Base-by-base conservation (phyloP, 768 basidiomycete genomes). In the Aureoboletus auriporus region DNA sequence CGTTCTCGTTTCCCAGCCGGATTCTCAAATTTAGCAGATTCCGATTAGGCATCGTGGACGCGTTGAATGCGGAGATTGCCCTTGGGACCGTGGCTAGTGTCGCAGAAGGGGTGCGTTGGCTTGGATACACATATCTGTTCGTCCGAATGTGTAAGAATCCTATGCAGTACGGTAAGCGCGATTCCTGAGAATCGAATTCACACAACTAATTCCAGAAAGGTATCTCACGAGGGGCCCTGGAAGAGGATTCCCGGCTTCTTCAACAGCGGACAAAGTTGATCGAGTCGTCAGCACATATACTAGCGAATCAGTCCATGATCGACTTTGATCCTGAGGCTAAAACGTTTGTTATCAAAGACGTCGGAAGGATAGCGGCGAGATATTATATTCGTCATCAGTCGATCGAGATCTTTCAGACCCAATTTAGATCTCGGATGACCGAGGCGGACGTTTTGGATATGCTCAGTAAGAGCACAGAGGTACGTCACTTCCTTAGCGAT, bases 71-170 rank as follows among this genome's bases (percentile, higher is more conserved):
- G 2, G 96, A 99, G 63, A 87, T 99, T 44, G 76, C 93, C 8
- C 78, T 99, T 0, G 95, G 96, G 3, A 98, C 96, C 1, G 95
- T 99, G 23, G 78, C 91, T 1, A 94, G 81, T 57, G 78, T 85
- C 33, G 71, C 75, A 48, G 96, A 99, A 62, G 96, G 84, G 7
- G 83, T 95, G 12, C 84, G 84, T 53, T 99, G 96, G 96, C 71
- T 99, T 36, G 91, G 94, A 13, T 99, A 96, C 64, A 97, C 96
- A 2, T 99, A 98, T 64, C 79, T 98, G 28, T 93, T 89, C 62
- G 93, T 97, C 9, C 80, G 95, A 45, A 95, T 98, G 93, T 76
- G 81, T 40, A 89, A 87, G 63, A 95, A 93, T 59, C 94, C 95
- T 3, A 82, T 83, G 57, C 68, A 84, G 42, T 94, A 95, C 61